phyloP scores from a whole-genome alignment of 2,329 filamentous ascomycete species.

The Stagonosporopsis chrysanthemi region DNA sequence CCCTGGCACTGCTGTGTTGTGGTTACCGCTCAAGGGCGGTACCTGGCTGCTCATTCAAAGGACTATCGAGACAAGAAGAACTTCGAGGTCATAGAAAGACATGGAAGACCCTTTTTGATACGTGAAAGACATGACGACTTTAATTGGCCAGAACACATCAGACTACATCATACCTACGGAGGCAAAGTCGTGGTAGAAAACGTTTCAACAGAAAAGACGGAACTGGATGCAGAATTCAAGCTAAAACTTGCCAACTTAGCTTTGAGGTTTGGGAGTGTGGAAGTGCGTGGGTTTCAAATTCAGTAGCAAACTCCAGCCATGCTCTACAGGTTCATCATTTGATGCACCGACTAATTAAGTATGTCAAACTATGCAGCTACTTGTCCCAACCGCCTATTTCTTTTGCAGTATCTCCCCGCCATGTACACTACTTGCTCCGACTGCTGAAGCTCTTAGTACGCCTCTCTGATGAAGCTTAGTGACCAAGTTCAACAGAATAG shows the following conservation, averaged over 20 bases:
- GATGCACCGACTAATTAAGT: no score
- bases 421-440: no score
- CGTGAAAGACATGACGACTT: not conserved
- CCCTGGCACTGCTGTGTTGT: not conserved
- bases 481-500: no score
- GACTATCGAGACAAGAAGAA: not conserved
- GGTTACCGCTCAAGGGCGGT: not conserved
- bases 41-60: not conserved
- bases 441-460: no score
- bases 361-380: no score
- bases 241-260: not conserved
- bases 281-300: not conserved
- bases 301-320: no score
- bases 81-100: not conserved
- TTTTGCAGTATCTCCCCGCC: no score
- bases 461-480: no score
- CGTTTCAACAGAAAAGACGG: not conserved
- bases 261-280: not conserved
- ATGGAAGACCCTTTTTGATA: not conserved
- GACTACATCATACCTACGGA: not conserved
- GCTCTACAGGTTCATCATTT: no score
- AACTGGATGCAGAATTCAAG: not conserved
- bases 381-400: no score
- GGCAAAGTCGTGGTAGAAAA: not conserved
- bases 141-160: not conserved